Evolutionary conservation across 1,139 yeast species (phyloP).

Genomic region (Geotrichum armillariae): DNA sequence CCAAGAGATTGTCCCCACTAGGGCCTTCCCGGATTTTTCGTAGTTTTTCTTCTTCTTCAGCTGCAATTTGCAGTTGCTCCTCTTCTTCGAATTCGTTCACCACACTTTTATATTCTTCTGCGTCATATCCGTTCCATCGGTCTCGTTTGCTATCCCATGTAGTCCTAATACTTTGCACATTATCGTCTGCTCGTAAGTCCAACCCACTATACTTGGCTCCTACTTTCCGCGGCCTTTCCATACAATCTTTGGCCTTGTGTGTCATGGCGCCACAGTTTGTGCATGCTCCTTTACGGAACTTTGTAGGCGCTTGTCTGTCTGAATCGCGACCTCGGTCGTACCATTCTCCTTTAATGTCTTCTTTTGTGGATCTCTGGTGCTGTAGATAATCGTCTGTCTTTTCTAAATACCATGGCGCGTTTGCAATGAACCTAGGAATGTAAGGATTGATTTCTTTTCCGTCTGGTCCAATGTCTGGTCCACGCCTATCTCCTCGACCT

Average conservation of each 20-base stretch:
- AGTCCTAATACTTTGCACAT: slow-evolving; percentile 38
- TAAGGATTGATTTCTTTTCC: slow-evolving; percentile 42
- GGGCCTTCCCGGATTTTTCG: slow-evolving; percentile 5
- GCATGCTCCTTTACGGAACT: slow-evolving; percentile 47
- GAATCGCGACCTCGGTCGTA: slow-evolving; percentile 35
- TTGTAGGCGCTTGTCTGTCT: slow-evolving; percentile 30
- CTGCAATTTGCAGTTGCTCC: slow-evolving; percentile 27
- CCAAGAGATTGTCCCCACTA: background rate
- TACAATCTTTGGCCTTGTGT: slow-evolving; percentile 50
- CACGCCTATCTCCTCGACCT: slow-evolving; percentile 6
- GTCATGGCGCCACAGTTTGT: slow-evolving; percentile 53
- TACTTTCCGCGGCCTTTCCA: slow-evolving; percentile 50
- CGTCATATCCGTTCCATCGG: slow-evolving; percentile 74
- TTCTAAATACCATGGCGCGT: slow-evolving; percentile 53
- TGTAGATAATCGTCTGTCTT: slow-evolving; percentile 44
- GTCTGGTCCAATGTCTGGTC: slow-evolving; percentile 35
- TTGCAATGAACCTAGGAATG: slow-evolving; percentile 45
- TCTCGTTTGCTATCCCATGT: slow-evolving; percentile 68
- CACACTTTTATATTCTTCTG: slow-evolving; percentile 56
- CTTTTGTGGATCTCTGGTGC: slow-evolving; percentile 49
- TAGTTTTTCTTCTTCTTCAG: slow-evolving; percentile 16
- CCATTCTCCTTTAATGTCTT: slow-evolving; percentile 33
- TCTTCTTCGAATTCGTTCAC: slow-evolving; percentile 47
- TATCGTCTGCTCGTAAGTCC: slow-evolving; percentile 35
- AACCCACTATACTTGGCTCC: slow-evolving; percentile 41